These are phyloP conservation scores for Heliocybe sulcata DNA, from an alignment of 1,284 basidiomycete species.

Conservation along the genomic window DNA sequence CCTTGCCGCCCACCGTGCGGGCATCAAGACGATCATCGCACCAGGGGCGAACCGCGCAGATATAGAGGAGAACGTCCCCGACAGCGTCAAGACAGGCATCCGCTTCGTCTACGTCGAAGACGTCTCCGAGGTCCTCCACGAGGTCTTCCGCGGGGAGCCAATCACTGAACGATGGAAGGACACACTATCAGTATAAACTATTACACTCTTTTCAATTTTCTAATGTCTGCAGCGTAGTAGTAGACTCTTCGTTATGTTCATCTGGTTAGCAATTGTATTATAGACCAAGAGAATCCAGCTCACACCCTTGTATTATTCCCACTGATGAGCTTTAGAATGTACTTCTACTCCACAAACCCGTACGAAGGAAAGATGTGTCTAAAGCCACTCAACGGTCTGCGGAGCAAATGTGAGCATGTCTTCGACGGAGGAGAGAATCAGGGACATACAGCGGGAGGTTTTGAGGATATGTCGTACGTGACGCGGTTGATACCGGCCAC, in stretches of 20 bases:
- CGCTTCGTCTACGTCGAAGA: conserved; percentile 91
- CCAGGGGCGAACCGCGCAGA: conserved; percentile 85
- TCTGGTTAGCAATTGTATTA: conserved; percentile 6
- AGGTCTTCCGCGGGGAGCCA: conserved; percentile 69
- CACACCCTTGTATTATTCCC: conserved; percentile 3
- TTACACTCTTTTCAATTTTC: conserved; percentile 9
- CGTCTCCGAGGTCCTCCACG: conserved; percentile 79
- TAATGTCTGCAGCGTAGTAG: conserved; percentile 5
- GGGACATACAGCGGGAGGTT: conserved; percentile 81
- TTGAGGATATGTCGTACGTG: conserved; percentile 95
- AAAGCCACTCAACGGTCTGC: conserved; percentile 18
- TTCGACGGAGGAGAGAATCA: neutral
- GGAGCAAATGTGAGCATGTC: neutral
- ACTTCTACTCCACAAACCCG: neutral
- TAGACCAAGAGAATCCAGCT: conserved; percentile 6
- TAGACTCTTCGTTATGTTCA: conserved; percentile 4
- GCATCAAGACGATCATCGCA: conserved; percentile 86
- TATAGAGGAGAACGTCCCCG: conserved; percentile 93
- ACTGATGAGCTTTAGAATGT: neutral
- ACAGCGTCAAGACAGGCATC: conserved; percentile 90
- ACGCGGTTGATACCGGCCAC: conserved; percentile 91
- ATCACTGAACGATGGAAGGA: conserved; percentile 64
- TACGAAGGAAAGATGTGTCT: neutral
- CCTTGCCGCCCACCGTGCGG: conserved; percentile 88
- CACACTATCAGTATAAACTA: conserved; percentile 26